Base-by-base conservation (phyloP, 2,329 filamentous ascomycete species). In the Aureobasidium melanogenum region DNA sequence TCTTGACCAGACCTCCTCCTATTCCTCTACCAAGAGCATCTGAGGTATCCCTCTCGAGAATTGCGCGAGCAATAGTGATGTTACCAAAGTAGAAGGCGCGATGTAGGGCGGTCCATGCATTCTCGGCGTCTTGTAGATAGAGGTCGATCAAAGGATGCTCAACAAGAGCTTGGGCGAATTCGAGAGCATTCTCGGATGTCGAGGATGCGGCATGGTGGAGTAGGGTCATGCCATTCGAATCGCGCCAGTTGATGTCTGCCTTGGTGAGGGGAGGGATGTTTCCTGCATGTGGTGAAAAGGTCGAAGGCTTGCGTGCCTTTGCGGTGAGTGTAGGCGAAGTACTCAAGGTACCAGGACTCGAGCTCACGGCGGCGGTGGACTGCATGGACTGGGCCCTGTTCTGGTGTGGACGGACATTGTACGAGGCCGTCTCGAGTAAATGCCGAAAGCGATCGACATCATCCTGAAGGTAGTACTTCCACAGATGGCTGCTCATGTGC, bases 381-480 rank as follows among this genome's bases (percentile, higher is more conserved):
- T 64, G 66, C 61, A 66, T 67, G 61, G 56, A 43, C 2, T 50
- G 56, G 1, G 44, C n/a, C 36, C 44, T 60, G 36, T 50, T 17
- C 32, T 60, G 56, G 19, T 41, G 24, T 24, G 56, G 56, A 17
- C 77, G 83, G 65, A 80, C 72, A 71, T 78, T 82, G 73, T 80
- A 82, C 72, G 82, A 80, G 76, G 87, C 82, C 74, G 84, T 85
- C 72, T 87, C 87, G 83, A 99, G 83, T 73, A 95, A 84, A 80
- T 88, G 88, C 79, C 89, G 88, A 83, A 99, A 97, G 73, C 80
- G 86, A 75, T 96, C 92, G 85, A 96, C 88, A 85, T 99, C 91
- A 83, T 97, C 89, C 85, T 97, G 88, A 81, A 95, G 88, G 75
- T 93, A 97, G 75, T 85, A 90, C 83, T 91, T 92, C 93, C 93